phyloP scores from a whole-genome alignment of 139 green algal species.

The Coccomyxa sp. region DNA sequence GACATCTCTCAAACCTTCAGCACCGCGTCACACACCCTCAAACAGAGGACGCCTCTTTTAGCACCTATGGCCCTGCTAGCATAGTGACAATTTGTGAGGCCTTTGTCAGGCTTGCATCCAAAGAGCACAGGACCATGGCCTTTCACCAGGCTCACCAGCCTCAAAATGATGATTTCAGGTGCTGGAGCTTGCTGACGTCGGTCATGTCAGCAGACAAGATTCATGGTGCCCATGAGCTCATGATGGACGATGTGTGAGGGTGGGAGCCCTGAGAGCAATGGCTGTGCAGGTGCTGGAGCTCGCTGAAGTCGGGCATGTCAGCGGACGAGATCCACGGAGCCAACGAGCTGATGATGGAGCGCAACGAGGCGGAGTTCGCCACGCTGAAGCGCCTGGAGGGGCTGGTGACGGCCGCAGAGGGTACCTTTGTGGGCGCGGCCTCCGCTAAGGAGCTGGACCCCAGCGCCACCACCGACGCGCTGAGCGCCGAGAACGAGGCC shows the following conservation, averaged over 20 bases:
- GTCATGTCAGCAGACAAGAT: too few relatives aligned
- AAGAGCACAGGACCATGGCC: too few relatives aligned
- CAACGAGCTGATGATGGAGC: constrained; percentile 4
- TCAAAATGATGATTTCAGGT: background rate
- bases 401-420: background rate
- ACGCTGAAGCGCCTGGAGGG: constrained; percentile 5
- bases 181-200: too few relatives aligned
- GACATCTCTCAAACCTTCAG: too few relatives aligned
- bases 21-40: too few relatives aligned
- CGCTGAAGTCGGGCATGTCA: constrained; percentile 1
- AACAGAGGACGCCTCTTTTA: too few relatives aligned
- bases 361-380: constrained; percentile 3
- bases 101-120: too few relatives aligned
- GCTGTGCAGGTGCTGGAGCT: background rate
- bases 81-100: too few relatives aligned
- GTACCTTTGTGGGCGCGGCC: background rate
- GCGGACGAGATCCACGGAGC: constrained; percentile 5
- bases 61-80: too few relatives aligned
- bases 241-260: too few relatives aligned
- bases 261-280: too few relatives aligned
- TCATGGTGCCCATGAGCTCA: too few relatives aligned
- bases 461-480: constrained; percentile 5
- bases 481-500: background rate
- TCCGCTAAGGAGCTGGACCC: constrained; percentile 3
- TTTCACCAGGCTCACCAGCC: background rate